Evolutionary conservation across 2,329 filamentous ascomycete genomes (phyloP), one percentile per base, ranked within the genome.

Genomic region (Sclerotinia spermophila): DNA sequence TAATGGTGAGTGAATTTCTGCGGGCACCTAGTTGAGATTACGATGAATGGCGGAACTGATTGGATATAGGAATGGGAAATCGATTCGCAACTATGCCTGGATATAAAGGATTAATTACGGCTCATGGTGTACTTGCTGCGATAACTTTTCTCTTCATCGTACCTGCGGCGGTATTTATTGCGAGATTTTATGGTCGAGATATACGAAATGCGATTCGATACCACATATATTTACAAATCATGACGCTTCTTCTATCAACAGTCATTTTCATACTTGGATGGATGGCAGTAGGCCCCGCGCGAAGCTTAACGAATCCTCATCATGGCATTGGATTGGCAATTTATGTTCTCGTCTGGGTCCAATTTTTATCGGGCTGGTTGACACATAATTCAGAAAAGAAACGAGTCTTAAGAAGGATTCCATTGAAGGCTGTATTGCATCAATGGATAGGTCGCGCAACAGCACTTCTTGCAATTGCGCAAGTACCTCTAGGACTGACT

Each of bases 401-500:
- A 70, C 82, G 84, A 70, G 84, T 87, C 67, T 81, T 81, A 55
- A 81, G 82, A 44, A 84, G 83, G 66, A 42, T 74, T 27, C 74
- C 77, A 1, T 44, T 79, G 17, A 78, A 74, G 56, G 53, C 75
- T 45, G 74, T 78, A 15, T 81, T 98, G 56, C 96, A 99, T 82
- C 92, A 94, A 79, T 97, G 96, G 93, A 82, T 92, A 27, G 96
- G 96, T 27, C 86, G 94, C 71, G 83, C 87, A 0, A 88, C 95
- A 76, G 91, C 92, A 3, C 81, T 98, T 27, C 84, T 99, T 5
- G 96, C 93, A 0, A 89, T 98, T 74, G 86, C 90, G 5, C 96
- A 99, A 79, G 88, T 99, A 17, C 92, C 96, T 0, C 85, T 99
- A 0, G 96, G 96, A 0, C 84, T 99, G 61, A 94, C 94, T 0